A percentile compares a stretch with the other conserved stretches of the same genome.
phyloP scores from a whole-genome alignment of 2,329 filamentous ascomycete species.

The Pseudogymnoascus verrucosus region DNA sequence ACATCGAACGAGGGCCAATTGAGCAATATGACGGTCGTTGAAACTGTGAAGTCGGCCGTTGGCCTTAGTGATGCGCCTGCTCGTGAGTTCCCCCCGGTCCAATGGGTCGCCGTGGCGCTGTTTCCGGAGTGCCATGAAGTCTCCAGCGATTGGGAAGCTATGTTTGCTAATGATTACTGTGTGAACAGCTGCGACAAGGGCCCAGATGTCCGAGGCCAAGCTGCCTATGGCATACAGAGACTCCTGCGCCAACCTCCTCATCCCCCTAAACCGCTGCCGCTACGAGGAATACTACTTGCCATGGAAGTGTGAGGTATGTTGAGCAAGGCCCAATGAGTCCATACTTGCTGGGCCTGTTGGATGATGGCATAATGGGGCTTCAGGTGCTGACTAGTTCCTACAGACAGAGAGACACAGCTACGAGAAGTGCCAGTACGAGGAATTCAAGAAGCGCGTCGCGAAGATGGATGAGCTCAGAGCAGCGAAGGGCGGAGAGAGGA shows the following conservation, averaged over 20 bases:
- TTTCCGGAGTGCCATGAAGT: slow-evolving; percentile 28
- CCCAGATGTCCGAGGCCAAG: slow-evolving; percentile 88
- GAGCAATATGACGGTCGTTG: slow-evolving; percentile 36
- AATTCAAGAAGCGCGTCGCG: slow-evolving; percentile 96
- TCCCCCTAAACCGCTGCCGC: slow-evolving; percentile 92
- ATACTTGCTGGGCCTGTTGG: neutral
- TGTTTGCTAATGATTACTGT: slow-evolving; percentile 5
- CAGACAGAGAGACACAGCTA: slow-evolving; percentile 95
- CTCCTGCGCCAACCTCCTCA: slow-evolving; percentile 88
- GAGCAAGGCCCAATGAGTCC: neutral
- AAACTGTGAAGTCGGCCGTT: slow-evolving; percentile 40
- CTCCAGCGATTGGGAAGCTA: slow-evolving; percentile 11
- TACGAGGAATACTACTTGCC: slow-evolving; percentile 86
- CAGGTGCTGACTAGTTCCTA: slow-evolving; percentile 14
- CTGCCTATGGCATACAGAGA: slow-evolving; percentile 89
- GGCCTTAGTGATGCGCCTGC: slow-evolving; percentile 32
- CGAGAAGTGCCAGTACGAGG: slow-evolving; percentile 98
- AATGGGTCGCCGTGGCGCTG: slow-evolving; percentile 3
- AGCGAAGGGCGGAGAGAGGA: slow-evolving; percentile 74
- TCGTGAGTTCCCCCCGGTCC: slow-evolving; percentile 16
- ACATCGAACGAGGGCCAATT: slow-evolving; percentile 7
- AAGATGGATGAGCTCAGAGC: slow-evolving; percentile 97
- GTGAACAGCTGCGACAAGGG: slow-evolving; percentile 64
- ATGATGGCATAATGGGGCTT: neutral
- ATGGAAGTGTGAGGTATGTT: slow-evolving; percentile 91